Evolutionary conservation across 345 rosid genomes (phyloP).

Genomic region (Bretschneidera sinensis): DNA sequence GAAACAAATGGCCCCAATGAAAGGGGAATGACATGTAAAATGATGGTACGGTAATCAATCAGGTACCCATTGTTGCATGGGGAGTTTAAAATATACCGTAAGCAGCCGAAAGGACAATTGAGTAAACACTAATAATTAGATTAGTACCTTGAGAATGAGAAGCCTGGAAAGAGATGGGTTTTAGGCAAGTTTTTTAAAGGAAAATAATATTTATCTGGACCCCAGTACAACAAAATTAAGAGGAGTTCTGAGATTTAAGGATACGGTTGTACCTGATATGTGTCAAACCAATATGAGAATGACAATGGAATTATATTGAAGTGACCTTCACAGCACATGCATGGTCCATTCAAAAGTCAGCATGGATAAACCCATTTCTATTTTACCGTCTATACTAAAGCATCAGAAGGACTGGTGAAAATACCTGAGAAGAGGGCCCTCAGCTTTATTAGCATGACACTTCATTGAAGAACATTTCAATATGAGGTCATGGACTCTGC

Average conservation of each 20-base stretch:
- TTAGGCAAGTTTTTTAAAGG: background rate
- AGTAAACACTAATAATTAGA: slow-evolving; percentile 18
- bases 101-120: slow-evolving; percentile 20
- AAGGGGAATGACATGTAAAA: slow-evolving; percentile 16
- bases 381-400: slow-evolving; percentile 11
- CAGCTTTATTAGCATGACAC: slow-evolving; percentile 15
- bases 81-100: background rate
- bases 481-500: slow-evolving; percentile 14
- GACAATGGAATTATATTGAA: slow-evolving; percentile 35
- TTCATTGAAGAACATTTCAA: slow-evolving; percentile 7
- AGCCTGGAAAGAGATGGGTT: slow-evolving; percentile 21
- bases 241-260: slow-evolving; percentile 16
- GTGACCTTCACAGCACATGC: slow-evolving; percentile 37
- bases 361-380: slow-evolving; percentile 26
- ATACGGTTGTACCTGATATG: slow-evolving; percentile 23
- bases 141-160: slow-evolving; percentile 26
- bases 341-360: slow-evolving; percentile 33
- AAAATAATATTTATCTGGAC: slow-evolving; percentile 14
- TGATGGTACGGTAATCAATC: slow-evolving; percentile 9
- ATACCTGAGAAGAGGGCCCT: slow-evolving; percentile 28
- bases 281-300: slow-evolving; percentile 24
- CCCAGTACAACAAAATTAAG: slow-evolving; percentile 13
- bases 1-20: slow-evolving; percentile 12
- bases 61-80: slow-evolving; percentile 2
- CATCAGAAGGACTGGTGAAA: slow-evolving; percentile 21